Evolutionary conservation across 169 alveolate genomes (phyloP), one percentile per base, ranked within the genome.

Genomic region (Plasmodium billcollinsi): DNA sequence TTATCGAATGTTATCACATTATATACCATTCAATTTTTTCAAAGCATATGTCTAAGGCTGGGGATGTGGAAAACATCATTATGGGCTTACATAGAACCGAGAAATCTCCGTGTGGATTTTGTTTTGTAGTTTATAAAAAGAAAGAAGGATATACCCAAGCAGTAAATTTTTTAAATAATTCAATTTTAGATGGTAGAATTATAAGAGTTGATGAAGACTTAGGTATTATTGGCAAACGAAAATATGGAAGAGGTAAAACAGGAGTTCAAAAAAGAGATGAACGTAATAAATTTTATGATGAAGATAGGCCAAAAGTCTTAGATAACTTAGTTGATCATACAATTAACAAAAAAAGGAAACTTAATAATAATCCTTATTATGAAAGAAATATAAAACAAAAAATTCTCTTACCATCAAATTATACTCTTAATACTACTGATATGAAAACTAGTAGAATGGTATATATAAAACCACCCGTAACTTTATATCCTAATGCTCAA

Each of bases 241-340:
- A 93, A 83, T 88, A 92, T 14, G 96, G 95, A 15, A 73, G 96
- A 24, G 96, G 96, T 0, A 88, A 92, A 56, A 89, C 93, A 18
- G 96, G 96, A 0, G 90, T 92, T 45, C 96, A 94, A 69, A 92
- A 94, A 92, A 88, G 96, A 58, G 96, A 94, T 58, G 96, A 78
- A 70, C 20, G 89, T 47, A 78, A 43, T 66, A 78, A 78, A 49
- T 67, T 59, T 70, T 78, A 52, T 66, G 89, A 78, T 70, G 89
- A 78, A 61, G 89, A 78, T 52, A 67, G 89, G 66, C 89, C 89
- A 43, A 33, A 45, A 65, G 78, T 78, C 1, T 59, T 78, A 9
- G 89, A 78, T 50, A 69, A 63, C 14, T 52, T 78, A 65, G 89
- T n/a, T 12, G 71, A 65, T 20, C 20, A 52, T 7, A 29, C 50